These are phyloP conservation scores for Phytophthora rubi DNA, from an alignment of 352 stramenopile genomes.

Conservation along the genomic window DNA sequence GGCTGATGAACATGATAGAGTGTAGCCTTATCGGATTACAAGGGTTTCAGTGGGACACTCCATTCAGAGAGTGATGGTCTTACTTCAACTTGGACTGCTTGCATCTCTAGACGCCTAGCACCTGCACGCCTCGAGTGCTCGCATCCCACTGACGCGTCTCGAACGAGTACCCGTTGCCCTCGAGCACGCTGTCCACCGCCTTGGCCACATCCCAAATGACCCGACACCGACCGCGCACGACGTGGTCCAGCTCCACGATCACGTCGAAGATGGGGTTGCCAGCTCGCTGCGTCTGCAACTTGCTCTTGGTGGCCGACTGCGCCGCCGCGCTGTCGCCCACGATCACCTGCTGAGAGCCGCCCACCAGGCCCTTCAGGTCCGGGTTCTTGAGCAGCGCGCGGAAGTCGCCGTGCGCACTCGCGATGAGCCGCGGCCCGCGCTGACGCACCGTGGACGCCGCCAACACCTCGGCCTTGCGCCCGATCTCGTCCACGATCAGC, in stretches of 20 bases:
- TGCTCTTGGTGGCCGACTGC: slow-evolving; percentile 36
- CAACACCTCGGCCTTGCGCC: slow-evolving; percentile 77
- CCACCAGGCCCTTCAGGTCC: slow-evolving; percentile 78
- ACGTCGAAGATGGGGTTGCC: slow-evolving; percentile 82
- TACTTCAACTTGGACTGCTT: too few relatives aligned
- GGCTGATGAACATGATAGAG: too few relatives aligned
- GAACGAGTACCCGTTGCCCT: slow-evolving; percentile 40
- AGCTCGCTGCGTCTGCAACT: slow-evolving; percentile 51
- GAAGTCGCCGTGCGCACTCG: slow-evolving; percentile 87
- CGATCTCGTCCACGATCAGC: slow-evolving; percentile 92
- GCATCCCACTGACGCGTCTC: slow-evolving; percentile 48
- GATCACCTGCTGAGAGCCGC: slow-evolving; percentile 73
- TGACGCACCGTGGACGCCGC: slow-evolving; percentile 71
- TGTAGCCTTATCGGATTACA: too few relatives aligned
- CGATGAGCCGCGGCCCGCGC: slow-evolving; percentile 83
- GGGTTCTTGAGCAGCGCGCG: slow-evolving; percentile 85
- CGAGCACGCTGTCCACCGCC: slow-evolving; percentile 77
- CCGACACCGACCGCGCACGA: slow-evolving; percentile 56
- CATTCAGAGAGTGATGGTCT: too few relatives aligned
- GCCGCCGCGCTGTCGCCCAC: slow-evolving; percentile 62
- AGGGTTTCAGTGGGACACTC: too few relatives aligned
- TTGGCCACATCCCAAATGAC: slow-evolving; percentile 72
- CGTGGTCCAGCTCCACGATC: slow-evolving; percentile 82
- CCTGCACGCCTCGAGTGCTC: slow-evolving; percentile 39
- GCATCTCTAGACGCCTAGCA: slow-evolving; percentile 15